Evolutionary conservation across 768 basidiomycete species (phyloP), one percentile per base, ranked within the genome.

Genomic region (Butyriboletus loyo): DNA sequence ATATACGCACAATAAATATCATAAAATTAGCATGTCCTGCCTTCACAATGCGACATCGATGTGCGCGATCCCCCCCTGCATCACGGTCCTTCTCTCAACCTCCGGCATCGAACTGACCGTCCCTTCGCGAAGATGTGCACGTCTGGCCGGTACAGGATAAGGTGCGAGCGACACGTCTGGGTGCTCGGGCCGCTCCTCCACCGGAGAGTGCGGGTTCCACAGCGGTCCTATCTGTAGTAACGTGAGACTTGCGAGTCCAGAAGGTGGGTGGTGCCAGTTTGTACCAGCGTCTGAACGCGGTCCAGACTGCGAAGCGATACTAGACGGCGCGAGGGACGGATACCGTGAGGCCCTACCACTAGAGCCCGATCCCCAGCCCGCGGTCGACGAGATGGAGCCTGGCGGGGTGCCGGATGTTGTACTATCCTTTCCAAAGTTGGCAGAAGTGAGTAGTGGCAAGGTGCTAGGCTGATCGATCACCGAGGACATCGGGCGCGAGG

Each of bases 281-380:
- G 52, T 52, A 8, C 25, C 47, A 19, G 27, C 32, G 10, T 65
- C 64, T 1, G 59, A 50, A 25, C 38, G 57, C 25, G 52, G 46
- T 11, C 37, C 49, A 27, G 52, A 49, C 1, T 7, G 53, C 13
- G 54, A 58, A 7, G 61, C 42, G 4, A 43, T 4, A 15, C 54
- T 70, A 10, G 67, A 68, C 3, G 47, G 2, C 17, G 64, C 50
- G 7, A 70, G 53, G 2, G 67, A 68, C 4, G 67, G 67, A 43
- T 68, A 68, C 8, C 68, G 66, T 5, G 67, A 68, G 2, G 51
- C 7, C 31, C 41, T 39, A 1, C 62, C 54, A 2, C 56, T 64
- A 6, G 61, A 61, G 10, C 34, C 9, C 24, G 63, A 58, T 10
- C 50, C 55, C 49, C 36, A 53, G 10, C 50, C 57, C 15, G 30